These are phyloP conservation scores for Pseudonitzschia delicatissima DNA, from an alignment of 108 stramenopile species.

Conservation along the genomic window DNA sequence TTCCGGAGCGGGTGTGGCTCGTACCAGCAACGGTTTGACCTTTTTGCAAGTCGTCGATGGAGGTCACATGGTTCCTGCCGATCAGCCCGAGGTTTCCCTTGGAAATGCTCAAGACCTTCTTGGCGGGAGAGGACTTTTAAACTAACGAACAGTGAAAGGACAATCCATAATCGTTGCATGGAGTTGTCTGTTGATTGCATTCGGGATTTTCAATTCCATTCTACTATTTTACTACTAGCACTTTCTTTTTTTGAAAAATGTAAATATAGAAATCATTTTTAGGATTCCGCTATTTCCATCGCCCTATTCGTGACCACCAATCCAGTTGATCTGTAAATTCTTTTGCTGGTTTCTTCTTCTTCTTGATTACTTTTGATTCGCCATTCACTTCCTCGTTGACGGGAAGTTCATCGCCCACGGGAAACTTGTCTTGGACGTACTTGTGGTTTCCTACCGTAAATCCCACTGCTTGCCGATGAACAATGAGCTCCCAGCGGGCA, in stretches of 20 bases:
- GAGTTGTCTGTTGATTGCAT: too few relatives aligned
- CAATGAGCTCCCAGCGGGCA: constrained; percentile 81
- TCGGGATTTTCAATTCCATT: neutral
- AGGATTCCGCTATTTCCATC: constrained; percentile 67
- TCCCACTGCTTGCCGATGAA: constrained; percentile 84
- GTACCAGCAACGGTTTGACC: constrained; percentile 71
- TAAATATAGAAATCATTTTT: too few relatives aligned
- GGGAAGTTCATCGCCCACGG: constrained; percentile 56
- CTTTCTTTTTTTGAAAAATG: neutral
- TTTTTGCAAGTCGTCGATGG: constrained; percentile 78
- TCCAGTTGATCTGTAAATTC: constrained; percentile 67
- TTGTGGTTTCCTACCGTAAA: constrained; percentile 77
- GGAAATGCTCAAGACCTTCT: constrained; percentile 82
- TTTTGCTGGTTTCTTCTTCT: constrained; percentile 24
- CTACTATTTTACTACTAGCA: too few relatives aligned
- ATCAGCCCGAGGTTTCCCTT: constrained; percentile 83
- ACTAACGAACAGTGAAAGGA: too few relatives aligned
- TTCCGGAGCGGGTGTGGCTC: constrained; percentile 67
- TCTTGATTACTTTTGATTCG: neutral
- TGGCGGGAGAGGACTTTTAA: constrained; percentile 40
- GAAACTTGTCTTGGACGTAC: constrained; percentile 65
- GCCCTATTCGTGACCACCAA: constrained; percentile 74
- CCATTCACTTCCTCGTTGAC: constrained; percentile 5
- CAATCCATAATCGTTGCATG: too few relatives aligned
- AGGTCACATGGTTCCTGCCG: constrained; percentile 96